Conservation (phyloP, 2,329 filamentous ascomycete species). For the Rhynchosporium agropyri region DNA sequence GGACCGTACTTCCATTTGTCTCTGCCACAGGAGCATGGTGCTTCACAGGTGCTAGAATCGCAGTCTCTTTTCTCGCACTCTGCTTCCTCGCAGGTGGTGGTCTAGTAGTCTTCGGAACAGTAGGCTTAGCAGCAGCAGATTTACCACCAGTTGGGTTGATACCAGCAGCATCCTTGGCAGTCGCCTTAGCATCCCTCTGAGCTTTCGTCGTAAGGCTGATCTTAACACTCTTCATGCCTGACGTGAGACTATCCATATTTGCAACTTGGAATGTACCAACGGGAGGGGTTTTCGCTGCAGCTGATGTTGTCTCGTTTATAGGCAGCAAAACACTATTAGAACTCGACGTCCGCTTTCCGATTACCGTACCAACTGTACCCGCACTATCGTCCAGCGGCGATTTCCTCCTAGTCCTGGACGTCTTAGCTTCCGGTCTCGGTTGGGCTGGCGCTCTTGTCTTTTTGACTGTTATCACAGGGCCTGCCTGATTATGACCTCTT, state of each 20-base stretch:
- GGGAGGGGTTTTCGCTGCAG: background rate
- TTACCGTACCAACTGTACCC: background rate
- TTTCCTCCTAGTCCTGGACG: constrained; percentile 36
- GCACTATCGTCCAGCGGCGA: constrained; percentile 33
- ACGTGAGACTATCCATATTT: constrained; percentile 58
- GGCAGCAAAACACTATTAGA: constrained; percentile 22
- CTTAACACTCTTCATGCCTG: constrained; percentile 64
- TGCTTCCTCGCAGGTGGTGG: constrained; percentile 10
- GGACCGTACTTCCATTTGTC: background rate
- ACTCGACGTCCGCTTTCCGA: background rate
- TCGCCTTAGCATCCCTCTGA: constrained; percentile 53
- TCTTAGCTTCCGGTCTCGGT: constrained; percentile 47
- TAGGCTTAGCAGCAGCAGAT: background rate
- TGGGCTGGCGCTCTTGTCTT: constrained; percentile 58
- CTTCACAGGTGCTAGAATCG: constrained; percentile 6
- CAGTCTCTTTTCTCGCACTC: background rate
- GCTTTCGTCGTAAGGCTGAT: constrained; percentile 60
- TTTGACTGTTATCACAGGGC: constrained; percentile 52
- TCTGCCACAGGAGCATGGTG: background rate
- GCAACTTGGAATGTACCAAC: constrained; percentile 18
- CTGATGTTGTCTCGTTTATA: constrained; percentile 12
- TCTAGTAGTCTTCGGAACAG: constrained; percentile 12
- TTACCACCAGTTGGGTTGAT: background rate
- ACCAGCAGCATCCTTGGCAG: constrained; percentile 20
- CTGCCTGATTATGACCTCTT: constrained; percentile 40